Conservation (phyloP, 495 filamentous ascomycete genomes). For the Aspergillus cavernicola region DNA sequence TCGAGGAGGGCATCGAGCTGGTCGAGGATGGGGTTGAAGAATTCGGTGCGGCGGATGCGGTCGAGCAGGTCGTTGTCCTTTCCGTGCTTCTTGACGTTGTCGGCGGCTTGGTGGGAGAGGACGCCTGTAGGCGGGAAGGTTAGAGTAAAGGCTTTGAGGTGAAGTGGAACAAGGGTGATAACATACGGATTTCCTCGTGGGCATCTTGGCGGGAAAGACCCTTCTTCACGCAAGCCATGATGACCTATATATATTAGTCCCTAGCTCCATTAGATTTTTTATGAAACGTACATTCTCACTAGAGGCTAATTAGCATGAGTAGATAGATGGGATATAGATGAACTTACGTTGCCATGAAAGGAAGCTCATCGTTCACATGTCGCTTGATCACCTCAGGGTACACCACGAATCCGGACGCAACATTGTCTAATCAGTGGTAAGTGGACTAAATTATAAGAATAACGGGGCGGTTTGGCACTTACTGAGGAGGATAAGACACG, state of each 20-base stretch:
- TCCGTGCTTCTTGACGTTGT: slow-evolving; percentile 76
- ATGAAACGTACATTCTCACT: slow-evolving; percentile 41
- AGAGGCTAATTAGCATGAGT: slow-evolving; percentile 16
- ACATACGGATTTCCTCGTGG: slow-evolving; percentile 75
- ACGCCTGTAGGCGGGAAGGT: slow-evolving; percentile 48
- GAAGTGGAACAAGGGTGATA: not conserved
- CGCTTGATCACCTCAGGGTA: slow-evolving; percentile 74
- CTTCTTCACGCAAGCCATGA: slow-evolving; percentile 77
- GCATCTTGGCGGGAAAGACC: slow-evolving; percentile 82
- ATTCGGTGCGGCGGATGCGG: slow-evolving; percentile 67
- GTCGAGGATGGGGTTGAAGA: slow-evolving; percentile 77
- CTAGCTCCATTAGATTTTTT: not conserved
- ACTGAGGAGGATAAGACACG: slow-evolving; percentile 68
- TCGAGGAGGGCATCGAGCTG: slow-evolving; percentile 75
- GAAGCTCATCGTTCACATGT: slow-evolving; percentile 72
- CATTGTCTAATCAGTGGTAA: slow-evolving; percentile 55
- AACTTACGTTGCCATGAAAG: slow-evolving; percentile 78
- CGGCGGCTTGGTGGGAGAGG: slow-evolving; percentile 77
- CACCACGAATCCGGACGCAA: slow-evolving; percentile 77
- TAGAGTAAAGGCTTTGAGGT: not conserved
- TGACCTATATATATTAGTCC: slow-evolving; percentile 49
- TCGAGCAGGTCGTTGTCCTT: slow-evolving; percentile 80
- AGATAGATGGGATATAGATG: not conserved
- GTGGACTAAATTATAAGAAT: not conserved
- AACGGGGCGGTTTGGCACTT: slow-evolving; percentile 13